A percentile compares a stretch with the other conserved stretches of the same genome.
phyloP scores from a whole-genome alignment of 768 basidiomycete species.

The Naganishia onofrii region DNA sequence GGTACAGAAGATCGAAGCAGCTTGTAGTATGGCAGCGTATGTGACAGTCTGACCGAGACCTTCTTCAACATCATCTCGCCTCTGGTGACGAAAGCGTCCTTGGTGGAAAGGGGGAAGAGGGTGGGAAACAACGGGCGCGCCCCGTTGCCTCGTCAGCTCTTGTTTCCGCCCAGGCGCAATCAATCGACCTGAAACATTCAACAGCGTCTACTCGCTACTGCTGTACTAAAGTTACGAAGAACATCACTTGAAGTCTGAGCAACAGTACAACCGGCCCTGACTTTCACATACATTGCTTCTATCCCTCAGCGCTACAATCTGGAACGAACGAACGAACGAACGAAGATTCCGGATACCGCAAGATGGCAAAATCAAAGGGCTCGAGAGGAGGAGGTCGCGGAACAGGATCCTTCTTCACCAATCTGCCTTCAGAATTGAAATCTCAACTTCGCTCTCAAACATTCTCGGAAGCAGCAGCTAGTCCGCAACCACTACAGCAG shows the following conservation, averaged over 20 bases:
- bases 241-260: neutral
- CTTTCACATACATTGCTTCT: too few species aligned
- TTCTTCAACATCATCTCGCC: constrained; percentile 2
- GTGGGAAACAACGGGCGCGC: neutral
- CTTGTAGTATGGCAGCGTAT: neutral
- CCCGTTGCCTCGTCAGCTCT: neutral
- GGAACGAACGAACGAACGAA: too few species aligned
- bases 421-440: constrained; percentile 14
- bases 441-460: constrained; percentile 21
- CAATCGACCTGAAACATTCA: constrained; percentile 14
- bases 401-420: constrained; percentile 12
- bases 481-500: neutral
- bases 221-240: too few species aligned
- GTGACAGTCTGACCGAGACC: neutral
- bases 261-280: neutral
- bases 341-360: too few species aligned
- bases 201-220: neutral
- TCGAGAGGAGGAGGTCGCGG: neutral
- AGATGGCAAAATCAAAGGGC: constrained; percentile 11
- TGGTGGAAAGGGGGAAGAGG: neutral
- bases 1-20: neutral
- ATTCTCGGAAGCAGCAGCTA: constrained; percentile 1
- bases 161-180: neutral
- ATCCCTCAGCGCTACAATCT: too few species aligned
- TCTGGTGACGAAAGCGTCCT: constrained; percentile 22